Evolutionary conservation across 345 rosid genomes (phyloP).

Genomic region (Raphanus raphanistrum): DNA sequence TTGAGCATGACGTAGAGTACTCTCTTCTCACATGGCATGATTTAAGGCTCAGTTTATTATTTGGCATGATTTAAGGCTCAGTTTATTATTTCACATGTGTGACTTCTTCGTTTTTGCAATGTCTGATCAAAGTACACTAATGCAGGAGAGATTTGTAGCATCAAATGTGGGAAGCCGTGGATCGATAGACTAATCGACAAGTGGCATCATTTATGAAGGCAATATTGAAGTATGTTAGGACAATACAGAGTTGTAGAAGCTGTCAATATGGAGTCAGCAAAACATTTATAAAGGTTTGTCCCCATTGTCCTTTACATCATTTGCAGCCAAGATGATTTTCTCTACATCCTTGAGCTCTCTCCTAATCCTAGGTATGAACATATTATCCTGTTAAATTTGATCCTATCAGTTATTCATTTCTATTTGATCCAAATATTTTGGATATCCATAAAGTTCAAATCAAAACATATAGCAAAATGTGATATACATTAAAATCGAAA

Average conservation of each 20-base stretch:
- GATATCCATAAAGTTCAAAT: no score
- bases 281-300: conserved; percentile 34
- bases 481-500: no score
- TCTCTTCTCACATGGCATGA: conserved; percentile 19
- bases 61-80: neutral
- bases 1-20: neutral
- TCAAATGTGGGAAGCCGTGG: conserved; percentile 30
- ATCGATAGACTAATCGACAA: conserved; percentile 23
- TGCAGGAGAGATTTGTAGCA: conserved; percentile 33
- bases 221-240: conserved; percentile 40
- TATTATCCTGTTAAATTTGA: no score
- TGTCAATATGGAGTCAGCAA: conserved; percentile 43
- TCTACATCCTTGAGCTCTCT: conserved; percentile 15
- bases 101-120: conserved; percentile 3
- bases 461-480: no score
- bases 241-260: conserved; percentile 42
- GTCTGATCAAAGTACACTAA: conserved; percentile 21
- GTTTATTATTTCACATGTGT: neutral
- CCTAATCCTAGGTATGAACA: no score
- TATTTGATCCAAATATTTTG: no score
- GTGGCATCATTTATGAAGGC: conserved; percentile 31
- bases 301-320: conserved; percentile 42
- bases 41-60: neutral
- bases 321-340: conserved; percentile 33
- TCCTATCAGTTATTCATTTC: no score